phyloP scores from a whole-genome alignment of 2,329 filamentous ascomycete genomes.

The Aspergillus uvarum region DNA sequence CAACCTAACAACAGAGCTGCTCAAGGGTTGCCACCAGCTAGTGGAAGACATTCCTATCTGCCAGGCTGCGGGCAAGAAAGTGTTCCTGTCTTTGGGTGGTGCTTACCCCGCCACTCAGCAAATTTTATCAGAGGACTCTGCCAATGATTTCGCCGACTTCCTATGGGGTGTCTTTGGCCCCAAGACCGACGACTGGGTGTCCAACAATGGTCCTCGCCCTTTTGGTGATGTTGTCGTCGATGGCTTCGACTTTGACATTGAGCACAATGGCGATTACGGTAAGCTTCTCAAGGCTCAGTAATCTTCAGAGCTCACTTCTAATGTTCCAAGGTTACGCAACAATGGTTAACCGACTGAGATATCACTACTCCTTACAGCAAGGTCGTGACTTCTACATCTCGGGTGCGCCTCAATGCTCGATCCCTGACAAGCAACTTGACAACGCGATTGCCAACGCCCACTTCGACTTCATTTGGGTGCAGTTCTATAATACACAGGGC shows the following conservation, averaged over 20 bases:
- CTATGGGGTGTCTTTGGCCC: constrained; percentile 54
- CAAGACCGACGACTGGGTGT: constrained; percentile 28
- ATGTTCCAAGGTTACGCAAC: constrained; percentile 43
- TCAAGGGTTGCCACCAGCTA: constrained; percentile 47
- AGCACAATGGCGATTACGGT: constrained; percentile 34
- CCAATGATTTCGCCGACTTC: constrained; percentile 50
- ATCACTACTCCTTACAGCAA: constrained; percentile 37
- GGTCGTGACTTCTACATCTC: constrained; percentile 51
- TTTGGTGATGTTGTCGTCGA: constrained; percentile 50
- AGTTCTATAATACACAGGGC: constrained; percentile 55
- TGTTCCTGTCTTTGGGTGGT: constrained; percentile 52
- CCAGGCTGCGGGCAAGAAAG: constrained; percentile 44
- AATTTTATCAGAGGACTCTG: constrained; percentile 42
- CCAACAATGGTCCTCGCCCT: constrained; percentile 44
- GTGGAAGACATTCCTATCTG: constrained; percentile 43
- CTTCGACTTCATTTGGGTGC: constrained; percentile 57
- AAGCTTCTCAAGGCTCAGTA: constrained; percentile 8
- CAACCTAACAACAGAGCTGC: constrained; percentile 42
- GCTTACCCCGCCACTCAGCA: constrained; percentile 42
- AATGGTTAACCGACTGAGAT: constrained; percentile 51
- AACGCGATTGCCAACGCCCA: constrained; percentile 44
- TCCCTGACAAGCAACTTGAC: constrained; percentile 51
- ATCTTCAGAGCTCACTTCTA: neutral
- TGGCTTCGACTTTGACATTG: constrained; percentile 55
- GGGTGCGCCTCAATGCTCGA: constrained; percentile 53